Conservation (phyloP, 1,284 basidiomycete species). For the Cutaneotrichosporon daszewskae region DNA sequence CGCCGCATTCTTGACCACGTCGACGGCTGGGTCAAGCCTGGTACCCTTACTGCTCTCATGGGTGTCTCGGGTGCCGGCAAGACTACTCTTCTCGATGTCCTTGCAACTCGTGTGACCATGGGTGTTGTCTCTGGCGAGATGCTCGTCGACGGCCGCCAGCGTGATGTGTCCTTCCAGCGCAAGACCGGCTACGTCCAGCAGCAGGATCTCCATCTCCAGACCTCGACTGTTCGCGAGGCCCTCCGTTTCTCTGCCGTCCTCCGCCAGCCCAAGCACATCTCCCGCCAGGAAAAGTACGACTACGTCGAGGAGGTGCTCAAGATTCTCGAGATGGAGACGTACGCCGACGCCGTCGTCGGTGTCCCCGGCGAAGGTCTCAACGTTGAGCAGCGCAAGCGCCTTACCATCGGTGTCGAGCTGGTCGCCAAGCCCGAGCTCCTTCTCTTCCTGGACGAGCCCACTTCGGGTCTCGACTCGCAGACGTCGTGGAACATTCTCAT, state of each 20-base stretch:
- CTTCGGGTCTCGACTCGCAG: slow-evolving; percentile 28
- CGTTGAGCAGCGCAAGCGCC: slow-evolving; percentile 43
- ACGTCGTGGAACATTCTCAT: slow-evolving; percentile 21
- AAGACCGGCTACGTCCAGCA: slow-evolving; percentile 68
- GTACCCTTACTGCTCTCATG: slow-evolving; percentile 65
- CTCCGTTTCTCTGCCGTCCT: slow-evolving; percentile 74
- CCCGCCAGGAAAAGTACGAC: slow-evolving; percentile 46
- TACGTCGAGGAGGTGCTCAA: slow-evolving; percentile 47
- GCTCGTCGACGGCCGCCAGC: slow-evolving; percentile 67
- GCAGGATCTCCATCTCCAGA: slow-evolving; percentile 68
- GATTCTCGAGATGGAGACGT: slow-evolving; percentile 21
- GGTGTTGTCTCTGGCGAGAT: slow-evolving; percentile 75
- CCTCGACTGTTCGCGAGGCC: slow-evolving; percentile 73
- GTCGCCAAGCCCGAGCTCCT: slow-evolving; percentile 45
- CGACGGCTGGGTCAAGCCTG: slow-evolving; percentile 74
- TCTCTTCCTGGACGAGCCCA: slow-evolving; percentile 49
- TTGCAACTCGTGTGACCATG: slow-evolving; percentile 70
- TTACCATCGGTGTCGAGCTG: slow-evolving; percentile 64
- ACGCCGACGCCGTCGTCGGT: slow-evolving; percentile 38
- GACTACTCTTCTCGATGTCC: slow-evolving; percentile 75
- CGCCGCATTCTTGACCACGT: slow-evolving; percentile 68
- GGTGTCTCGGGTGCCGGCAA: slow-evolving; percentile 67
- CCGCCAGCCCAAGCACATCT: slow-evolving; percentile 65
- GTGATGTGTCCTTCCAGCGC: slow-evolving; percentile 63
- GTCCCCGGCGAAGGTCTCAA: slow-evolving; percentile 47